Conservation (phyloP, 1,284 basidiomycete species). For the Spongiforma sp. region DNA sequence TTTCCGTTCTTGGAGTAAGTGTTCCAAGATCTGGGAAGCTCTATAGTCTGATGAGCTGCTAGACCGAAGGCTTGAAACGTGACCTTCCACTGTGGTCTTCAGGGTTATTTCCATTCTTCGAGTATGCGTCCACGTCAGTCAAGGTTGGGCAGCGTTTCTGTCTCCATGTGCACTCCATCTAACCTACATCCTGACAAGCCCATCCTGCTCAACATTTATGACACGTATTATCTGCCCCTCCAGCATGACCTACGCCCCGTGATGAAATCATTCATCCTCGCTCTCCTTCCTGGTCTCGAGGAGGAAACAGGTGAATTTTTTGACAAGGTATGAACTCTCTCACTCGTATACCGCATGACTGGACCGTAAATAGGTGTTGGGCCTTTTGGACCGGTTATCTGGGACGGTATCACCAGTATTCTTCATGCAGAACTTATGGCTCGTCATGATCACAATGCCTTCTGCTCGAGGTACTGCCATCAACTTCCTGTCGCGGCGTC, state of each 20-base stretch:
- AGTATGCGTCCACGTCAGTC: slow-evolving; percentile 95
- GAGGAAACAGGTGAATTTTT: slow-evolving; percentile 98
- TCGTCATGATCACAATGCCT: slow-evolving; percentile 91
- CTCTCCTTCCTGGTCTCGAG: slow-evolving; percentile 92
- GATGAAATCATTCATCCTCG: slow-evolving; percentile 93
- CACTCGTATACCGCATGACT: slow-evolving; percentile 7
- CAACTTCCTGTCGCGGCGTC: slow-evolving; percentile 83
- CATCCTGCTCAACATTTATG: slow-evolving; percentile 85
- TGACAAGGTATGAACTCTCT: slow-evolving; percentile 71
- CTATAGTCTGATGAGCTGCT: slow-evolving; percentile 13
- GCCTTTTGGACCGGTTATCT: slow-evolving; percentile 82
- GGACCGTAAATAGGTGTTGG: slow-evolving; percentile 65
- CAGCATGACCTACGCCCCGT: slow-evolving; percentile 84
- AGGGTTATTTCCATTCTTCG: slow-evolving; percentile 98
- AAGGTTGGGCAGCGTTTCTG: slow-evolving; percentile 55
- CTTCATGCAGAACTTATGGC: slow-evolving; percentile 96
- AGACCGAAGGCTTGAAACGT: slow-evolving; percentile 88
- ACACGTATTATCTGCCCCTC: slow-evolving; percentile 90
- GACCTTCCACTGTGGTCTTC: slow-evolving; percentile 96
- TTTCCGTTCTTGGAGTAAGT: slow-evolving; percentile 88
- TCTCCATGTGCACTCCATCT: background rate
- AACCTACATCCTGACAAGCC: slow-evolving; percentile 53
- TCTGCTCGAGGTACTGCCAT: slow-evolving; percentile 86
- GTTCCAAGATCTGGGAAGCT: background rate
- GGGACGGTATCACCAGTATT: slow-evolving; percentile 84